phyloP scores from a whole-genome alignment of 495 filamentous ascomycete species.

The Thermothielavioides terrestris region DNA sequence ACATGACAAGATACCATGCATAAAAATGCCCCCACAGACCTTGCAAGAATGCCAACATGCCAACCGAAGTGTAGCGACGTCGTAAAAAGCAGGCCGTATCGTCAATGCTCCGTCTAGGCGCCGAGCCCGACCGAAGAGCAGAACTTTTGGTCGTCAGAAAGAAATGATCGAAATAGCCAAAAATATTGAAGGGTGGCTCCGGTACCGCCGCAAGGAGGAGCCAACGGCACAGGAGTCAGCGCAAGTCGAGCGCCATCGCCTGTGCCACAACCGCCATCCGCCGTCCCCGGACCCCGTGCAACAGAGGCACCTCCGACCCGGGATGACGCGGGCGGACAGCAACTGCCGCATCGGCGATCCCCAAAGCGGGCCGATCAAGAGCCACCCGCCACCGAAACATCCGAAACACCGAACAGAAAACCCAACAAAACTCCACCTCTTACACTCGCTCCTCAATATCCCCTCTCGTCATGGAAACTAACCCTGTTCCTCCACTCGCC shows the following conservation, averaged over 20 bases:
- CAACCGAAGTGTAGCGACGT: background rate
- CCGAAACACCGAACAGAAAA: background rate
- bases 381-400: background rate
- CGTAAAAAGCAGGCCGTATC: background rate
- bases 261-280: too few species aligned
- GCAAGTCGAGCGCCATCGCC: too few species aligned
- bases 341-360: too few species aligned
- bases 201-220: background rate
- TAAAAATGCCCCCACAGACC: too few species aligned
- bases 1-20: too few species aligned
- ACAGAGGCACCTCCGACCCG: too few species aligned
- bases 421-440: background rate
- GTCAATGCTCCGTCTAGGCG: slow-evolving; percentile 8
- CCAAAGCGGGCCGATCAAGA: too few species aligned
- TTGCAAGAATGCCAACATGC: too few species aligned
- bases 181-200: background rate
- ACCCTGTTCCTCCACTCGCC: slow-evolving; percentile 7
- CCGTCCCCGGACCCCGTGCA: too few species aligned
- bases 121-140: background rate
- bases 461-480: slow-evolving; percentile 9
- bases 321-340: too few species aligned
- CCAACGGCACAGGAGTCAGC: too few species aligned
- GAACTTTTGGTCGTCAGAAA: slow-evolving; percentile 8
- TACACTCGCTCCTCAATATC: background rate
- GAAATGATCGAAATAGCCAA: background rate